Base-by-base conservation (phyloP, 1,139 yeast species). In the Geotrichum klebahnii region DNA sequence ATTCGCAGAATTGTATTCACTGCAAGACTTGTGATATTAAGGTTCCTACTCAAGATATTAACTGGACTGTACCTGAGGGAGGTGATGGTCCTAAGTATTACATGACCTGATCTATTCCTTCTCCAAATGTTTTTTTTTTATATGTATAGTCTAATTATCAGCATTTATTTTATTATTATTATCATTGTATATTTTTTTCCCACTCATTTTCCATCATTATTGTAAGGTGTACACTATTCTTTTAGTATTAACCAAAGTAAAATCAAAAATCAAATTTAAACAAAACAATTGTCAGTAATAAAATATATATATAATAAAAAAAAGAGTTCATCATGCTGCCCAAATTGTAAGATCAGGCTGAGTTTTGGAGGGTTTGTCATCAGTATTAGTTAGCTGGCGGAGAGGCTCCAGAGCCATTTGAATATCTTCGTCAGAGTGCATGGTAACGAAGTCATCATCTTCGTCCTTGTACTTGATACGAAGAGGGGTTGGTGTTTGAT, bases 11-110 rank as follows among this genome's bases (percentile, higher is more conserved):
- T 69, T 92, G 98, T 72, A 89, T 92, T 58, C 98, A 92, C 68
- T 92, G 98, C 72, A 92, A 92, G 70, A 90, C 97, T 12, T 92
- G 98, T 73, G 98, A 92, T 69, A 92, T 92, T 66, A 92, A 92
- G 69, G 94, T 84, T 14, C 98, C 98, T 8, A 76, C 88, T 0
- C 97, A 90, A 69, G 97, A 90, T 65, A 92, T 92, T 56, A 77
- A 79, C 64, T 92, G 98, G 98, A 78, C 82, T 6, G 96, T 88
- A 14, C 98, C 98, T 3, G 97, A 92, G 71, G 97, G 98, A 55
- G 97, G 97, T 35, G 97, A 84, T 65, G 98, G 98, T 8, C 98
- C 98, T 53, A 92, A 90, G 67, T 90, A 90, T 67, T 82, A 80
- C 66, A 79, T 84, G 83, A 79, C 89, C 1, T 84, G 65, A 62